phyloP scores from a whole-genome alignment of 2,329 filamentous ascomycete genomes.

The Colletotrichum melonis region DNA sequence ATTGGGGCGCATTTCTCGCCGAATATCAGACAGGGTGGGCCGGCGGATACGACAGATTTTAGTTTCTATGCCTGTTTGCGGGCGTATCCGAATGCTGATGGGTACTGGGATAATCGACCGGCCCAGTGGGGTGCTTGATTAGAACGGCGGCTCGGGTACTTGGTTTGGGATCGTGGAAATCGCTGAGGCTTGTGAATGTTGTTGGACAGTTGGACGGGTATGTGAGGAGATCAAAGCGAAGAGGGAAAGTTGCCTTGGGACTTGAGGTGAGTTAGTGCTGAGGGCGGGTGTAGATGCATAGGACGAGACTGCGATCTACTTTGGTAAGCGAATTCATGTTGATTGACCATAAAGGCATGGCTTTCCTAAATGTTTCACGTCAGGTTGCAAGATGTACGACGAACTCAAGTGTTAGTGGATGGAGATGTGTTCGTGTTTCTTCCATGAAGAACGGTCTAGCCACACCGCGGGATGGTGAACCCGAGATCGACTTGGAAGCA shows the following conservation, averaged over 20 bases:
- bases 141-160: background rate
- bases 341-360: too few relatives aligned
- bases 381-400: too few relatives aligned
- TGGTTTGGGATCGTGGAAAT: background rate
- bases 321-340: too few relatives aligned
- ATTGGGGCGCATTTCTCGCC: conserved; percentile 16
- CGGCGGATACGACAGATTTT: background rate
- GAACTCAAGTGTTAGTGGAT: too few relatives aligned
- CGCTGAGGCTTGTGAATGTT: background rate
- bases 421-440: too few relatives aligned
- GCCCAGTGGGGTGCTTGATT: background rate
- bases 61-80: background rate
- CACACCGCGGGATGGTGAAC: too few relatives aligned
- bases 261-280: too few relatives aligned
- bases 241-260: background rate
- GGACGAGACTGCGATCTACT: too few relatives aligned
- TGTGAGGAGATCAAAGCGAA: background rate
- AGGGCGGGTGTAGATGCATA: too few relatives aligned
- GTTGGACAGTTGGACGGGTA: background rate
- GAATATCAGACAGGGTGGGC: background rate
- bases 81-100: background rate
- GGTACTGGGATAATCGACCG: background rate
- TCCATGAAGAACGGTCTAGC: too few relatives aligned
- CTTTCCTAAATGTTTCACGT: too few relatives aligned
- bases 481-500: too few relatives aligned